These are phyloP conservation scores for Pseudonectria buxi DNA, from an alignment of 2,329 filamentous ascomycete genomes.

Conservation along the genomic window DNA sequence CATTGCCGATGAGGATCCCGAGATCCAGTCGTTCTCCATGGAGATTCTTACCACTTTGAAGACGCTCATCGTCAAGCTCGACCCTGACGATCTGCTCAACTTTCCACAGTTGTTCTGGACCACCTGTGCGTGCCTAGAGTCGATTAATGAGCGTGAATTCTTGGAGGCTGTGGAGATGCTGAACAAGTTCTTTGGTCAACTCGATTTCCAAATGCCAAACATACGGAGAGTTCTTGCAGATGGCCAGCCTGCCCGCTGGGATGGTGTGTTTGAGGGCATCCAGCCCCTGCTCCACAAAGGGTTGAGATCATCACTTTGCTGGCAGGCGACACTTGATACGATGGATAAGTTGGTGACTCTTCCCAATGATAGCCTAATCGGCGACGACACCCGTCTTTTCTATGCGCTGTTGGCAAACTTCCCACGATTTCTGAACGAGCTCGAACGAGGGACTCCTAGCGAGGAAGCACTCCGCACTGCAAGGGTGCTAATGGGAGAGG, in stretches of 20 bases:
- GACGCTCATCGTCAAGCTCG: slow-evolving; percentile 80
- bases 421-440: slow-evolving; percentile 72
- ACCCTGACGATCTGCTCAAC: slow-evolving; percentile 70
- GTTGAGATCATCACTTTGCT: slow-evolving; percentile 74
- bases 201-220: slow-evolving; percentile 67
- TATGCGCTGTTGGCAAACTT: slow-evolving; percentile 89
- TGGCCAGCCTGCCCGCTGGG: slow-evolving; percentile 79
- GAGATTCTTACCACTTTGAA: slow-evolving; percentile 93
- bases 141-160: slow-evolving; percentile 93
- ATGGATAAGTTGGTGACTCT: slow-evolving; percentile 73
- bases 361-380: slow-evolving; percentile 73
- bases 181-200: slow-evolving; percentile 73
- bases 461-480: slow-evolving; percentile 56
- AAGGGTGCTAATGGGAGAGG: slow-evolving; percentile 62
- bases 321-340: slow-evolving; percentile 69
- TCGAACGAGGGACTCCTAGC: slow-evolving; percentile 59
- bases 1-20: slow-evolving; percentile 86
- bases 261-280: slow-evolving; percentile 79
- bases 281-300: slow-evolving; percentile 87
- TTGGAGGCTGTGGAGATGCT: slow-evolving; percentile 88
- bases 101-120: slow-evolving; percentile 98
- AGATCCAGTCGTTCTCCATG: slow-evolving; percentile 96
- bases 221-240: slow-evolving; percentile 68
- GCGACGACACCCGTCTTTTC: slow-evolving; percentile 73
- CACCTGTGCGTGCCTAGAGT: slow-evolving; percentile 90